Evolutionary conservation across 2,329 filamentous ascomycete species (phyloP).

Genomic region (Corniculantispora saksenae): DNA sequence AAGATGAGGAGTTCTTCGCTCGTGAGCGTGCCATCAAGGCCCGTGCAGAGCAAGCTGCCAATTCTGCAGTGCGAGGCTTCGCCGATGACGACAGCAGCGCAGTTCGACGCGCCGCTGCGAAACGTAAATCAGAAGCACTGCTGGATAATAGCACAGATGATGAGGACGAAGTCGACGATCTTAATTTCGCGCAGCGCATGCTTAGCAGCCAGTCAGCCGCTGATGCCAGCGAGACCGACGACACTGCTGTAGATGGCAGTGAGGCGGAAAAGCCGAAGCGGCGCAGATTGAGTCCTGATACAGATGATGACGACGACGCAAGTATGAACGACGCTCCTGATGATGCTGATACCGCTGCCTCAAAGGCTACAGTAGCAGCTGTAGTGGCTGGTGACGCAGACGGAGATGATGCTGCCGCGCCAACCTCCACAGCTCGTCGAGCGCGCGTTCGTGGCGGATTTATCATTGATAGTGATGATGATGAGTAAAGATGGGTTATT

Average conservation of each 20-base stretch:
- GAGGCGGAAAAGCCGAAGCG: conserved; percentile 40
- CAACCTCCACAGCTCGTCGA: conserved; percentile 39
- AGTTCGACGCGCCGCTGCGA: conserved; percentile 24
- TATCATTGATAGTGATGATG: conserved; percentile 61
- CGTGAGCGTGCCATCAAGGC: conserved; percentile 64
- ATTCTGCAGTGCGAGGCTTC: conserved; percentile 23
- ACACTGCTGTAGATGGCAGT: conserved; percentile 32
- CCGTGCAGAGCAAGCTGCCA: conserved; percentile 44
- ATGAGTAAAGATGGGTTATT: conserved; percentile 37
- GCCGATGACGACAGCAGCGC: conserved; percentile 17
- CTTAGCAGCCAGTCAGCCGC: conserved; percentile 28
- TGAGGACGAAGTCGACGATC: conserved; percentile 27
- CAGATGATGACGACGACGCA: conserved; percentile 30
- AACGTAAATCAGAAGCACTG: conserved; percentile 30
- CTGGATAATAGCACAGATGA: conserved; percentile 31
- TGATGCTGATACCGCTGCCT: conserved; percentile 24
- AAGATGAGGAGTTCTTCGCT: conserved; percentile 71
- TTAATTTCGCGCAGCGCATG: conserved; percentile 25
- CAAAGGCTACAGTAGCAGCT: conserved; percentile 18
- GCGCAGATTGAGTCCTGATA: conserved; percentile 35
- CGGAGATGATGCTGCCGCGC: conserved; percentile 45
- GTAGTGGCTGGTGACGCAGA: conserved; percentile 29
- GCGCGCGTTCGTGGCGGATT: conserved; percentile 54
- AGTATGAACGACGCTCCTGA: conserved; percentile 29
- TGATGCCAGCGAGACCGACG: conserved; percentile 30